Base-by-base conservation (phyloP, 768 basidiomycete species). In the Imleria badia region DNA sequence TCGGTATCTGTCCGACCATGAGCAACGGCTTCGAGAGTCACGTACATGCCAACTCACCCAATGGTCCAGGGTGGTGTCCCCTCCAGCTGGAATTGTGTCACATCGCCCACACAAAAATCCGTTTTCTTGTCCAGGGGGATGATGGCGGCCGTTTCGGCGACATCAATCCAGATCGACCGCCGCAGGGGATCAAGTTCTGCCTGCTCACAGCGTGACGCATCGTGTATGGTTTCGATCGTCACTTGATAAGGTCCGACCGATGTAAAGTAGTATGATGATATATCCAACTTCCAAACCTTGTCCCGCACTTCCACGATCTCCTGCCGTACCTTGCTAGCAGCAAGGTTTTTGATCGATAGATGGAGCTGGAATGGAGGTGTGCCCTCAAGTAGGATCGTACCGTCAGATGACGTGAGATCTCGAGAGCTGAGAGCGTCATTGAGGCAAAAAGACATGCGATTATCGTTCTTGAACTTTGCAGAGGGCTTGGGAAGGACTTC, bases 91-190 rank as follows among this genome's bases (percentile, higher is more conserved):
- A 97, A 98, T 59, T 92, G 92, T 10, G 90, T 79, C 29, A 85
- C 78, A 55, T 98, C 94, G 10, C 95, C 96, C 2, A 91, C 88
- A 72, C 97, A 99, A 56, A 89, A 86, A 65, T 98, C 87, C 60
- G 78, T 78, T 52, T 84, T 79, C 52, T 86, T 76, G 62, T 89
- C 88, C 60, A 94, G 83, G 6, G 96, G 88, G 43, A 93, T 80
- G 51, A 99, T 94, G 13, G 91, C 85, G 10, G 97, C 97, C 1
- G 92, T 92, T 72, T 99, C 97, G 3, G 94, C 91, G n/a, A 98
- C 94, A 61, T 98, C 93, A 13, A 94, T 81, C 87, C 87, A 89
- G 36, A 91, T 79, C 17, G 83, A 82, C 49, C 81, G 78, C 31
- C 73, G 72, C 34, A 81, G 68, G 3, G 84, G 83, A 55, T 90